A percentile compares a stretch with the other conserved stretches of the same genome.
Conservation (phyloP, 164 flowering plant species). For the Piper longum region DNA sequence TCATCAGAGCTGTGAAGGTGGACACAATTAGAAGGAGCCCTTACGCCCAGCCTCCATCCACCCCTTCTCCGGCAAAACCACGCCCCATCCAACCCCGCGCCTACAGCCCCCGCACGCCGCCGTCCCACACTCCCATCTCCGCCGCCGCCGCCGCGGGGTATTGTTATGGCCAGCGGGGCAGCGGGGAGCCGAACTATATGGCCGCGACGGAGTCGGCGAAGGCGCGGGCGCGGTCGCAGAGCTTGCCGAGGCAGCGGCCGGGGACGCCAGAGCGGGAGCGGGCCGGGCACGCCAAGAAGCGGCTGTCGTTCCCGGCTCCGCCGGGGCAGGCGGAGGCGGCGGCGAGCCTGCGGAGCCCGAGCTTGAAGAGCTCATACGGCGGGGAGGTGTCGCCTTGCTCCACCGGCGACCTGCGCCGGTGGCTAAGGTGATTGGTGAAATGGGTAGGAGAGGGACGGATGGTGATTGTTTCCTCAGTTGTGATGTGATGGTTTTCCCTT, state of each 20-base stretch:
- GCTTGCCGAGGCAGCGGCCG: slow-evolving; percentile 13
- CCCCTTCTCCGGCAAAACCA: too few species aligned
- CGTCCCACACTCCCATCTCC: too few species aligned
- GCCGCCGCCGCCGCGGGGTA: too few species aligned
- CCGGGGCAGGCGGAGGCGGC: slow-evolving; percentile 7
- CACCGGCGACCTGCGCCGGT: slow-evolving; percentile 44
- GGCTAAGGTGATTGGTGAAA: slow-evolving; percentile 29
- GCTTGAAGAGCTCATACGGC: slow-evolving; percentile 28
- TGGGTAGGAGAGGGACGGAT: not conserved
- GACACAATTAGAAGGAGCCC: too few species aligned
- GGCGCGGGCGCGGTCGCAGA: slow-evolving; percentile 44
- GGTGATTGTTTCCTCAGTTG: too few species aligned
- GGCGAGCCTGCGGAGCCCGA: slow-evolving; percentile 36
- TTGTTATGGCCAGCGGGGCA: too few species aligned
- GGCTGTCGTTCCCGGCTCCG: slow-evolving; percentile 50
- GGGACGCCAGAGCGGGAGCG: slow-evolving; percentile 40
- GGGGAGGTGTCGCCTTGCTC: slow-evolving; percentile 51
- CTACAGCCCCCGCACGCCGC: too few species aligned
- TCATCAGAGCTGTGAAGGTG: too few species aligned
- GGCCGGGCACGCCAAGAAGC: slow-evolving; percentile 35
- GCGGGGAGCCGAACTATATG: slow-evolving; percentile 58
- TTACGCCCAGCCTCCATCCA: too few species aligned
- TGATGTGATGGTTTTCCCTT: too few species aligned
- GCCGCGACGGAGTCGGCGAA: slow-evolving; percentile 80
- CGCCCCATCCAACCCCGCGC: too few species aligned